Percentiles rank a stretch among this genome's conserved stretches.
Evolutionary conservation across 2,329 filamentous ascomycete genomes (phyloP).

Genomic region (Ampelomyces quisqualis): DNA sequence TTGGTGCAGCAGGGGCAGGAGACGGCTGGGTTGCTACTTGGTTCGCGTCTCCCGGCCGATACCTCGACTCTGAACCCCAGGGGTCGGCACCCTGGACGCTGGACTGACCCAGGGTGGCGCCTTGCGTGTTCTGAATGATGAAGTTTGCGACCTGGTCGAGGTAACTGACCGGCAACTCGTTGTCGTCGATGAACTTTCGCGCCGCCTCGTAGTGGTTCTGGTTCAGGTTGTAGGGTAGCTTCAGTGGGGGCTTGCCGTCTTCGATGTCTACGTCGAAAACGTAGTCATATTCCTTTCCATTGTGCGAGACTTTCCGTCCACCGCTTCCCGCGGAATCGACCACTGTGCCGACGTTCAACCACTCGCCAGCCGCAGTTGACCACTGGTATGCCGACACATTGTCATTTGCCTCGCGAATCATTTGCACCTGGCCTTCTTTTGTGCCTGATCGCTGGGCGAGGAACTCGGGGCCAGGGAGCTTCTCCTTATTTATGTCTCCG

Average conservation of each 20-base stretch:
- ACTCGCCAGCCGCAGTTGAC: constrained; percentile 67
- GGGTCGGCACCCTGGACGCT: constrained; percentile 62
- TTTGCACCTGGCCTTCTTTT: constrained; percentile 95
- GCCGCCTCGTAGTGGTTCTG: constrained; percentile 92
- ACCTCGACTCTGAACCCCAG: constrained; percentile 75
- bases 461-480: constrained; percentile 85
- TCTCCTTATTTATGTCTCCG: constrained; percentile 79
- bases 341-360: constrained; percentile 90
- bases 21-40: constrained; percentile 38
- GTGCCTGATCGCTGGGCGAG: constrained; percentile 77
- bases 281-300: constrained; percentile 89
- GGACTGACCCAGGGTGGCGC: constrained; percentile 72
- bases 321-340: constrained; percentile 85
- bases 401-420: constrained; percentile 80
- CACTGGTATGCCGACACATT: constrained; percentile 85
- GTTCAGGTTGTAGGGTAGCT: constrained; percentile 89
- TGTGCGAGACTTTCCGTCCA: constrained; percentile 62
- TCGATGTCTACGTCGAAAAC: constrained; percentile 97
- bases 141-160: constrained; percentile 92
- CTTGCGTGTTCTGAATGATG: constrained; percentile 85
- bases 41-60: constrained; percentile 68
- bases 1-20: constrained; percentile 49
- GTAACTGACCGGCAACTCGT: constrained; percentile 83
- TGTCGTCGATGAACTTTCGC: constrained; percentile 84
- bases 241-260: constrained; percentile 87